Evolutionary conservation across 2,329 filamentous ascomycete species (phyloP).

Genomic region (Keithomyces neogunnii): DNA sequence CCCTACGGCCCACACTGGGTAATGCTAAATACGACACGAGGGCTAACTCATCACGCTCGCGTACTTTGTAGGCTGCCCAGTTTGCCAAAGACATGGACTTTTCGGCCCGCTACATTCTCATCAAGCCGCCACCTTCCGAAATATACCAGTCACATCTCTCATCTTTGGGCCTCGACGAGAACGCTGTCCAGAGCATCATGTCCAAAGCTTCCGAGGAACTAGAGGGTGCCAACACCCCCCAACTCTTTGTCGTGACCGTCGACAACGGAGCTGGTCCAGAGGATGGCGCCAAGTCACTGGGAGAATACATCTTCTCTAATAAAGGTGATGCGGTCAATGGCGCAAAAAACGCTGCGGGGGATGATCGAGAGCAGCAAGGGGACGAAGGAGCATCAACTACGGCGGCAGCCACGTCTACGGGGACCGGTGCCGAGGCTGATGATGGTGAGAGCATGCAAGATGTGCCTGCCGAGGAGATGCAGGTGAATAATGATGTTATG

Average conservation of each 20-base stretch:
- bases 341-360: background rate
- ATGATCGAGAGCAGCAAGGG: constrained; percentile 5
- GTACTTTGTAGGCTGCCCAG: constrained; percentile 36
- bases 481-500: background rate
- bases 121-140: constrained; percentile 32
- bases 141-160: constrained; percentile 20
- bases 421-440: constrained; percentile 3
- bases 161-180: constrained; percentile 16
- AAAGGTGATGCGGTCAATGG: background rate
- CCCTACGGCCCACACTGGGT: background rate
- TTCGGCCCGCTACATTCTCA: constrained; percentile 44
- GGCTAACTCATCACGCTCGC: background rate
- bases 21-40: background rate
- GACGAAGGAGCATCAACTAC: constrained; percentile 6
- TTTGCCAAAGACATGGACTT: constrained; percentile 51
- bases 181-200: constrained; percentile 14
- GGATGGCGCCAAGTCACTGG: constrained; percentile 11
- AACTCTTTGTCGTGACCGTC: constrained; percentile 20
- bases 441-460: constrained; percentile 11
- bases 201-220: constrained; percentile 14
- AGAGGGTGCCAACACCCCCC: constrained; percentile 16
- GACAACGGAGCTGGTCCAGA: constrained; percentile 15
- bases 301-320: constrained; percentile 19
- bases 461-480: constrained; percentile 4
- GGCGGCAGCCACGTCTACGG: background rate